Conservation (phyloP, 331 rosid species). For the Malus hybrid region DNA sequence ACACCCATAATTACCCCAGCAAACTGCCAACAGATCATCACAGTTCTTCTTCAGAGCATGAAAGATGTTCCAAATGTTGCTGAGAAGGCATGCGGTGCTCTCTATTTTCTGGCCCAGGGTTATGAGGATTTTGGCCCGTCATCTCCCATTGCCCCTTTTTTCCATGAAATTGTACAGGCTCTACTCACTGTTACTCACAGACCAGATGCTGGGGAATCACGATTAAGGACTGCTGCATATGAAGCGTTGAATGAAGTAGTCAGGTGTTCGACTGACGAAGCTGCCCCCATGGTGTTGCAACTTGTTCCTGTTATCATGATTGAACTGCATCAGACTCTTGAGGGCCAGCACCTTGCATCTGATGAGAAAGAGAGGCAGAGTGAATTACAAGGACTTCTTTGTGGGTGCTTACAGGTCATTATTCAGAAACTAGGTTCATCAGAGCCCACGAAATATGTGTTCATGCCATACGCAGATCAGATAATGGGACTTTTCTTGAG, state of each 20-base stretch:
- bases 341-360: slow-evolving; percentile 63
- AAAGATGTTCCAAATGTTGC: slow-evolving; percentile 86
- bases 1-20: slow-evolving; percentile 65
- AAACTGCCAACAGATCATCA: slow-evolving; percentile 66
- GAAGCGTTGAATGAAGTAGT: slow-evolving; percentile 83
- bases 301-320: slow-evolving; percentile 61
- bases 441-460: slow-evolving; percentile 57
- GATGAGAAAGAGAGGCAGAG: slow-evolving; percentile 71
- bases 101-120: slow-evolving; percentile 82
- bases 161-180: slow-evolving; percentile 70
- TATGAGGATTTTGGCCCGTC: slow-evolving; percentile 64
- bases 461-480: slow-evolving; percentile 80
- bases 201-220: slow-evolving; percentile 78
- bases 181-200: slow-evolving; percentile 71
- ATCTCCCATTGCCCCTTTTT: slow-evolving; percentile 62
- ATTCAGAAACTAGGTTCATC: slow-evolving; percentile 77
- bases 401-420: slow-evolving; percentile 84
- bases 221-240: slow-evolving; percentile 72
- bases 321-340: slow-evolving; percentile 75
- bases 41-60: slow-evolving; percentile 89
- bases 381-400: slow-evolving; percentile 73
- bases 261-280: slow-evolving; percentile 76
- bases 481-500: slow-evolving; percentile 70
- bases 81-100: slow-evolving; percentile 91
- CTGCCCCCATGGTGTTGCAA: slow-evolving; percentile 67